Base-by-base conservation (phyloP, 352 stramenopile genomes). In the Phytopythium vexans region DNA sequence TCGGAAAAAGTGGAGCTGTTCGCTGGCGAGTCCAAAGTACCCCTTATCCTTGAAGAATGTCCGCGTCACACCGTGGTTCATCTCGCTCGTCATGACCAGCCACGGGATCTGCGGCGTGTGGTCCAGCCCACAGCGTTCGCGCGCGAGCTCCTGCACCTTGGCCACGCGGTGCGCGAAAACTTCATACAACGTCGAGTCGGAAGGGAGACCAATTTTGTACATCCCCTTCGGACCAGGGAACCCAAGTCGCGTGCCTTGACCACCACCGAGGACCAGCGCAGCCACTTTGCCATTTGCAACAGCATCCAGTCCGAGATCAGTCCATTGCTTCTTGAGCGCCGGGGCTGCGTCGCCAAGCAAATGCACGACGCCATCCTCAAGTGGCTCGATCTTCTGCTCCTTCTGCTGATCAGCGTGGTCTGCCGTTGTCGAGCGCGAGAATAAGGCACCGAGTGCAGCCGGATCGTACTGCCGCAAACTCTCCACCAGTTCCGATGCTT, bases 61-160 rank as follows among this genome's bases (percentile, higher is more conserved):
- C 3, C 85, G 56, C 5, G 96, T 99, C 21, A 87, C 77, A 11
- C 91, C 81, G 65, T 99, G 87, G 67, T 99, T 99, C 64, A 98
- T 86, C 12, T 89, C 82, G 66, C 90, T 98, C 12, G 97, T 99
- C 96, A 99, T 99, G 46, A 99, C 86, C 57, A 97, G 98, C 37
- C 98, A 87, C 37, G 84, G 82, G 42, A 97, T 75, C 34, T 68
- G 4, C 36, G 36, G 21, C 21, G 21, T 27, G 21, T 27, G 21
- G 21, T 83, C 61, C 5, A 21, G 4, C 47, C 40, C 32, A 98
- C 89, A 72, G 31, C 43, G 51, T 8, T 54, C 33, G 9, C 40
- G 49, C 2, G 73, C 72, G 11, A 92, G 60, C 49, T 9, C 8
- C 51, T 88, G 62, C 3, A 99, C 63, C 52, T 79, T 84, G 34